These are phyloP conservation scores for Aspergillus nanangensis DNA, from an alignment of 495 filamentous ascomycete genomes.

Conservation along the genomic window DNA sequence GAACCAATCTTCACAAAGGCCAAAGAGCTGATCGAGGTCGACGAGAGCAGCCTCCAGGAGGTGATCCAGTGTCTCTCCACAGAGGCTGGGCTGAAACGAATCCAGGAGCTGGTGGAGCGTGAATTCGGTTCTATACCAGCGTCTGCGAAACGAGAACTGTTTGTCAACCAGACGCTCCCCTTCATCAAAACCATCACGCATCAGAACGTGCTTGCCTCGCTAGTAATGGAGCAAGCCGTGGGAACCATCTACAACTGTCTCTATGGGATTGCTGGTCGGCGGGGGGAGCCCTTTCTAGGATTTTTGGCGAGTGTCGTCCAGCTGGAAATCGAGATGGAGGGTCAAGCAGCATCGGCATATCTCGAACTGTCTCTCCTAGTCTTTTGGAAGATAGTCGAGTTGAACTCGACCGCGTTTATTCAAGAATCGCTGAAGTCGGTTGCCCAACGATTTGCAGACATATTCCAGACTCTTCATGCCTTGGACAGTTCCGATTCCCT, in stretches of 20 bases:
- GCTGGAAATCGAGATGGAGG: not conserved
- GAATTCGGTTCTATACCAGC: slow-evolving; percentile 15
- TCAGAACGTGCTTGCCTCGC: slow-evolving; percentile 45
- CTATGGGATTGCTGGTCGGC: slow-evolving; percentile 44
- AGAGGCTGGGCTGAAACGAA: slow-evolving; percentile 22
- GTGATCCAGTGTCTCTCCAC: slow-evolving; percentile 23
- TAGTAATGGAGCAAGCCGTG: slow-evolving; percentile 50
- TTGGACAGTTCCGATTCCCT: slow-evolving; percentile 3
- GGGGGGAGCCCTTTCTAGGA: slow-evolving; percentile 38
- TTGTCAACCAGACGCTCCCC: slow-evolving; percentile 37
- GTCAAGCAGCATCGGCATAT: slow-evolving; percentile 2
- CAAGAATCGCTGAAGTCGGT: slow-evolving; percentile 16
- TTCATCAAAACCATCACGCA: slow-evolving; percentile 51
- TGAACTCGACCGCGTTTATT: slow-evolving; percentile 27
- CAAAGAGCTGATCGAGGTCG: slow-evolving; percentile 18
- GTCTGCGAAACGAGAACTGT: slow-evolving; percentile 19
- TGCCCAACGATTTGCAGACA: slow-evolving; percentile 9
- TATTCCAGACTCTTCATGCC: slow-evolving; percentile 5
- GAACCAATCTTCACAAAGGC: slow-evolving; percentile 4
- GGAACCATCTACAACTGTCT: slow-evolving; percentile 55
- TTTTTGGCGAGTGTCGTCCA: slow-evolving; percentile 23
- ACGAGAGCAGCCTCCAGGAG: slow-evolving; percentile 20
- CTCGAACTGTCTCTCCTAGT: slow-evolving; percentile 17
- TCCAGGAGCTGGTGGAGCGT: slow-evolving; percentile 22
- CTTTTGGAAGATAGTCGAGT: slow-evolving; percentile 23